Evolutionary conservation across 148 eudicot genomes (phyloP).

Genomic region (Dianthus caryophyllus): DNA sequence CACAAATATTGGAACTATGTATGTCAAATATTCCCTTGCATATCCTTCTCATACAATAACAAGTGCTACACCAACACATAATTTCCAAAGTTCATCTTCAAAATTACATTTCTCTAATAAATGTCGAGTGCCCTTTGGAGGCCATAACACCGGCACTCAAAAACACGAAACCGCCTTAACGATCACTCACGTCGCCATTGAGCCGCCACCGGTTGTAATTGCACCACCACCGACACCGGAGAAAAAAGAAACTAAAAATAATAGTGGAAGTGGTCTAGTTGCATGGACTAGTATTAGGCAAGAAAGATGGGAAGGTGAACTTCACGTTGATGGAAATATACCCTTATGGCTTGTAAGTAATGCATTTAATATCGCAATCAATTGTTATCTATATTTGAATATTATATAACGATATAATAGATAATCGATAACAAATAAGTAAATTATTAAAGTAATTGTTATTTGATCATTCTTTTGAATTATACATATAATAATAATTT

Average conservation of each 20-base stretch:
- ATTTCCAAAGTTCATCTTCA: slow-evolving; percentile 5
- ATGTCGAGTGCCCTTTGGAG: slow-evolving; percentile 7
- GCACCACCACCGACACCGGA: slow-evolving; percentile 17
- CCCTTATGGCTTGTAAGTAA: slow-evolving; percentile 84
- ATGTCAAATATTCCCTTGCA: slow-evolving; percentile 18
- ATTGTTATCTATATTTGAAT: too few relatives aligned
- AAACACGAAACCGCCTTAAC: slow-evolving; percentile 13
- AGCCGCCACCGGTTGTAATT: slow-evolving; percentile 27
- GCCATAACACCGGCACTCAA: not conserved
- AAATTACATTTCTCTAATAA: slow-evolving; percentile 13
- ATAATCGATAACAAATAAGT: too few relatives aligned
- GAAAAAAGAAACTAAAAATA: slow-evolving; percentile 23
- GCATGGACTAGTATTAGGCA: slow-evolving; percentile 92
- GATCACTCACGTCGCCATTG: slow-evolving; percentile 40
- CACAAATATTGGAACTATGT: not conserved
- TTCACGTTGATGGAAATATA: slow-evolving; percentile 68
- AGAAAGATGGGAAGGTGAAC: slow-evolving; percentile 97
- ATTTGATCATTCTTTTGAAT: too few relatives aligned
- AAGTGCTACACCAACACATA: slow-evolving; percentile 2
- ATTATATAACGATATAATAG: too few relatives aligned
- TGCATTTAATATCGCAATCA: not conserved
- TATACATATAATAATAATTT: too few relatives aligned
- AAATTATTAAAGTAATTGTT: too few relatives aligned
- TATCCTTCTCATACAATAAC: slow-evolving; percentile 5
- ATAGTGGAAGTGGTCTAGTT: slow-evolving; percentile 36